These are phyloP conservation scores for Pythium biforme DNA, from an alignment of 352 stramenopile species.

Conservation along the genomic window DNA sequence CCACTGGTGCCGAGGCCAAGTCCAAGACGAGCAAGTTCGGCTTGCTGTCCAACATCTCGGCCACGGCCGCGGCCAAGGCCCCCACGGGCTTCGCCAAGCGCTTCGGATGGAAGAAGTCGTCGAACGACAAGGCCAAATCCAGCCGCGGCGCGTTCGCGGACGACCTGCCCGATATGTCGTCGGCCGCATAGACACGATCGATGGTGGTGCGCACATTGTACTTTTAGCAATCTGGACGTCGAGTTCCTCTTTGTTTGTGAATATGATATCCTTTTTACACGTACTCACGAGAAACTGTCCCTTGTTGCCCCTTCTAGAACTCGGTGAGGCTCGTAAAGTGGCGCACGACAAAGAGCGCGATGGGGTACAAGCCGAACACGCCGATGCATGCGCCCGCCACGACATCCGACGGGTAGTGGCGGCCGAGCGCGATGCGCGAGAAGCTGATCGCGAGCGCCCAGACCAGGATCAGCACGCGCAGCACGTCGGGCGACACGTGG, in stretches of 20 bases:
- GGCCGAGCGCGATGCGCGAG: slow-evolving; percentile 75
- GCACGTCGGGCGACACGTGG: slow-evolving; percentile 36
- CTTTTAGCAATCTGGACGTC: background rate
- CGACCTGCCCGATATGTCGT: slow-evolving; percentile 19
- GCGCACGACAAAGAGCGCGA: slow-evolving; percentile 17
- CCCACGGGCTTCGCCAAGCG: slow-evolving; percentile 38
- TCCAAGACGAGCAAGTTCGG: slow-evolving; percentile 46
- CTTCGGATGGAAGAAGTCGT: slow-evolving; percentile 47
- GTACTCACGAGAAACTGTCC: background rate
- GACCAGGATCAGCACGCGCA: slow-evolving; percentile 43
- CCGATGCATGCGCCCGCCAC: slow-evolving; percentile 63
- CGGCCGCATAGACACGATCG: slow-evolving; percentile 12
- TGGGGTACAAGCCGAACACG: slow-evolving; percentile 40
- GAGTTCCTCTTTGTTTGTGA: background rate
- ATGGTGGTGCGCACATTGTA: background rate
- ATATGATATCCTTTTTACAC: background rate
- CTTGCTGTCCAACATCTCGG: slow-evolving; percentile 36
- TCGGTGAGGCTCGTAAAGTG: slow-evolving; percentile 8
- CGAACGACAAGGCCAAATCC: slow-evolving; percentile 23
- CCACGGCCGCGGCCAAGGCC: slow-evolving; percentile 29
- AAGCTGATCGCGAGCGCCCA: slow-evolving; percentile 78
- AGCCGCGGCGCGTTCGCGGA: slow-evolving; percentile 21
- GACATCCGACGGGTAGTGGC: slow-evolving; percentile 83
- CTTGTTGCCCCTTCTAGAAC: background rate
- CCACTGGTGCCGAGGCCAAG: slow-evolving; percentile 21